A percentile compares a stretch with the other conserved stretches of the same genome.
Conservation (phyloP, 2,329 filamentous ascomycete species). For the Colletotrichum godetiae region DNA sequence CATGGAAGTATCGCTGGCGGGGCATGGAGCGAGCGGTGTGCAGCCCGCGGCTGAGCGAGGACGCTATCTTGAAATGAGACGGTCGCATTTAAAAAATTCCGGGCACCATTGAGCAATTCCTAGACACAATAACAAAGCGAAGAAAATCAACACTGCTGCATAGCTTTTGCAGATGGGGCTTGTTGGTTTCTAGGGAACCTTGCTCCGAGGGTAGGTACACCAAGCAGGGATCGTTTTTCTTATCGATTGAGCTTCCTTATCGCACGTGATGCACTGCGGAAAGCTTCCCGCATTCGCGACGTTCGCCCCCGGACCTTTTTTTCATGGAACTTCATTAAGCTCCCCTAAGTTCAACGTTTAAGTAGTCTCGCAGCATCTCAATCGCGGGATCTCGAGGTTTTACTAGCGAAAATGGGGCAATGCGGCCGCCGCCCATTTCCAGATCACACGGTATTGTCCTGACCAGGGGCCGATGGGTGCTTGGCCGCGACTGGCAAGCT, state of each 20-base stretch:
- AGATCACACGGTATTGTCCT: conserved; percentile 24
- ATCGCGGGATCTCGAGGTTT: not conserved
- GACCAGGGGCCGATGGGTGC: conserved; percentile 26
- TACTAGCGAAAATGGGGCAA: conserved; percentile 34
- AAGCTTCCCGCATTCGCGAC: conserved; percentile 4
- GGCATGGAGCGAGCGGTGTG: conserved; percentile 13
- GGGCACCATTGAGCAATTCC: conserved; percentile 18
- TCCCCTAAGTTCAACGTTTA: not conserved
- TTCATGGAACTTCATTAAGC: not conserved
- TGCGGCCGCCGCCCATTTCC: conserved; percentile 31
- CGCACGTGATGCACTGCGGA: conserved; percentile 17
- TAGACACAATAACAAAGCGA: not conserved
- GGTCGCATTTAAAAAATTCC: conserved; percentile 26
- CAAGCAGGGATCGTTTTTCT: not conserved
- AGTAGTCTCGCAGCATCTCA: conserved; percentile 8
- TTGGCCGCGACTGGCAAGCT: not conserved
- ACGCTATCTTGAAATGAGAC: conserved; percentile 26
- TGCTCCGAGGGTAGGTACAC: not conserved
- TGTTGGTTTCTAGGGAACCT: not conserved
- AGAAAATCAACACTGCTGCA: not conserved
- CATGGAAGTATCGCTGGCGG: conserved; percentile 55
- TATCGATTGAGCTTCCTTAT: not conserved
- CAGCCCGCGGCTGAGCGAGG: conserved; percentile 30
- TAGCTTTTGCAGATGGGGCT: not conserved
- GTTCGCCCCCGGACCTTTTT: not conserved